Evolutionary conservation across 2,329 filamentous ascomycete genomes (phyloP).

Genomic region (Pseudogymnoascus sp.): DNA sequence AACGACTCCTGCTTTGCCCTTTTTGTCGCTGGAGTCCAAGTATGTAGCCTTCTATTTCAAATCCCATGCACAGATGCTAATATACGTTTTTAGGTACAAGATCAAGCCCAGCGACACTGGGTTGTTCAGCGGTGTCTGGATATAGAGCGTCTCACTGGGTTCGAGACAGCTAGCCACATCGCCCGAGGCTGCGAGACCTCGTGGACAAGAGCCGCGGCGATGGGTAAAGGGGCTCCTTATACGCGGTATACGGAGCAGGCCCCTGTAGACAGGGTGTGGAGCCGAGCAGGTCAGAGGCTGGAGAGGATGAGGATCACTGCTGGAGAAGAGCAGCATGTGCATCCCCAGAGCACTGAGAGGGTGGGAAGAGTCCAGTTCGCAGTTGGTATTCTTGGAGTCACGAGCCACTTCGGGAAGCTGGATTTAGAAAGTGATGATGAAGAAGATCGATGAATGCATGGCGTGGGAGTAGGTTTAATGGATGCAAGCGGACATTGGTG

Average conservation of each 20-base stretch:
- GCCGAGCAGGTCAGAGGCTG: constrained; percentile 41
- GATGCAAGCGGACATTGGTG: not conserved
- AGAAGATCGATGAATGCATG: not conserved
- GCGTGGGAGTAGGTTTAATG: not conserved
- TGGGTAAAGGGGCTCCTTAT: constrained; percentile 73
- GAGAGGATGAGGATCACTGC: constrained; percentile 40
- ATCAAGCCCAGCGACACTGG: constrained; percentile 69
- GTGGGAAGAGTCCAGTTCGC: constrained; percentile 65
- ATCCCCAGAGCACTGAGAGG: constrained; percentile 39
- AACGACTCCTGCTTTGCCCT: constrained; percentile 76
- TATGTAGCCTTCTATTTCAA: constrained; percentile 28
- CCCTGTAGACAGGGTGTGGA: constrained; percentile 37
- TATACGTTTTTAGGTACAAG: constrained; percentile 53
- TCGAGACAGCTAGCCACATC: constrained; percentile 76
- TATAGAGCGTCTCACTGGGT: constrained; percentile 75
- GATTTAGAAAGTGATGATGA: constrained; percentile 42
- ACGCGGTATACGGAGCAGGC: constrained; percentile 39
- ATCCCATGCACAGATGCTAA: constrained; percentile 7
- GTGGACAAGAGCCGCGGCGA: constrained; percentile 69
- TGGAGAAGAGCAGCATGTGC: constrained; percentile 30
- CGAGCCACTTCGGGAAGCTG: constrained; percentile 64
- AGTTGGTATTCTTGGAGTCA: constrained; percentile 70
- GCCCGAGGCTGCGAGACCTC: constrained; percentile 76
- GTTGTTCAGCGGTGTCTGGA: constrained; percentile 66
- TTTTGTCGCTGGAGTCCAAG: constrained; percentile 79